Conservation (phyloP, 1,284 basidiomycete species). For the Cutaneotrichosporon cavernicola region DNA sequence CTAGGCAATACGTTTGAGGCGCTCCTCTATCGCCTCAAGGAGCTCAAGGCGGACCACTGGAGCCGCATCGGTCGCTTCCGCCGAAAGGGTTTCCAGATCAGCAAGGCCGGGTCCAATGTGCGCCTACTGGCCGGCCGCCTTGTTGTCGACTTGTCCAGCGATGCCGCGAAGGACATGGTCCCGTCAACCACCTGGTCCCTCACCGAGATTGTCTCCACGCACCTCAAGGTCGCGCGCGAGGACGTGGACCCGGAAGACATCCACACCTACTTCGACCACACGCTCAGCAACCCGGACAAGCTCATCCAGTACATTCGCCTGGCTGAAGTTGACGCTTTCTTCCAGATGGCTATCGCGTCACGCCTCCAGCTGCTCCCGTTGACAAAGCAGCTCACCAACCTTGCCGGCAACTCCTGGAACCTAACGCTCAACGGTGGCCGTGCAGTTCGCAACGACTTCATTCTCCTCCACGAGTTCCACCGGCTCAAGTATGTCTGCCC, state of each 20-base stretch:
- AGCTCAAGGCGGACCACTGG: conserved; percentile 88
- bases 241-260: conserved; percentile 97
- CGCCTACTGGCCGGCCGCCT: conserved; percentile 81
- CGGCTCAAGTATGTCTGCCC: conserved; percentile 93
- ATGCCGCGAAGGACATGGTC: conserved; percentile 95
- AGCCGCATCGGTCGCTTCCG: conserved; percentile 91
- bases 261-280: conserved; percentile 83
- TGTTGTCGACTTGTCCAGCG: conserved; percentile 88
- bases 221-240: conserved; percentile 78
- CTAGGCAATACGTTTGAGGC: conserved; percentile 88
- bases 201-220: conserved; percentile 91
- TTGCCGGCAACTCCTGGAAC: conserved; percentile 99
- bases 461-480: conserved; percentile 97
- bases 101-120: conserved; percentile 79
- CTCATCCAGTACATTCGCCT: conserved; percentile 86
- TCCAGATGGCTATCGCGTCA: conserved; percentile 89
- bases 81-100: conserved; percentile 67
- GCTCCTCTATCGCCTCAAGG: conserved; percentile 84
- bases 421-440: conserved; percentile 92
- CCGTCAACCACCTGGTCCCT: conserved; percentile 95
- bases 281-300: conserved; percentile 71
- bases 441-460: conserved; percentile 98
- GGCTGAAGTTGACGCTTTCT: conserved; percentile 90
- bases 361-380: conserved; percentile 87
- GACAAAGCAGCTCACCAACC: conserved; percentile 89